Conservation (phyloP, 73 alveolate genomes). For the Paramecium tetraurelia region DNA sequence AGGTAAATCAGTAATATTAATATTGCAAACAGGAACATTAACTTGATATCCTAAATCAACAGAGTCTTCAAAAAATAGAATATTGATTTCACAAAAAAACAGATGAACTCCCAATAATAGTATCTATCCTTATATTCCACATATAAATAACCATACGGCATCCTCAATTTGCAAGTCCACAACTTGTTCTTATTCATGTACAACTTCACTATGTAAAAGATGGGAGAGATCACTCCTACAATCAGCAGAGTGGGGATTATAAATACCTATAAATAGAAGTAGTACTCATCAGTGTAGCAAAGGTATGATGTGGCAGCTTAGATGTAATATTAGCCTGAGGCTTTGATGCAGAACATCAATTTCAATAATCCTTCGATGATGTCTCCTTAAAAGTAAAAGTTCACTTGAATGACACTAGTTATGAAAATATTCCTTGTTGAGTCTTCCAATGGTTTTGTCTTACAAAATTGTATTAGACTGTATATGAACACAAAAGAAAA, state of each 20-base stretch:
- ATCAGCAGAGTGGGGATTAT: neutral
- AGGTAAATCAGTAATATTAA: neutral
- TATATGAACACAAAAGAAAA: neutral
- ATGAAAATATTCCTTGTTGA: neutral
- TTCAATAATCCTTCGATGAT: neutral
- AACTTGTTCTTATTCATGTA: neutral
- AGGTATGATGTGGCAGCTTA: neutral
- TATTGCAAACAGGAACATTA: neutral
- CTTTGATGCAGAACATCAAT: neutral
- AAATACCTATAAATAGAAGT: neutral
- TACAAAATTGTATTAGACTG: neutral
- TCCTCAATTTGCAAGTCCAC: neutral
- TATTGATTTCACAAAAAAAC: neutral
- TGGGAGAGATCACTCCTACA: neutral
- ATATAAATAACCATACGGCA: neutral
- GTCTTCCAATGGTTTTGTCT: neutral
- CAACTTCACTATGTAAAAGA: neutral
- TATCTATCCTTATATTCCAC: neutral
- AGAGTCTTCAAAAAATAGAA: neutral
- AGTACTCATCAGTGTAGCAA: neutral
- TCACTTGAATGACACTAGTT: neutral
- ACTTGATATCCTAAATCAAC: neutral
- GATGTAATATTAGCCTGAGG: neutral
- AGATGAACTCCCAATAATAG: neutral
- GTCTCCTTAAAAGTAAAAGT: slow-evolving; percentile 14